A percentile compares a stretch with the other conserved stretches of the same genome.
phyloP scores from a whole-genome alignment of 2,329 filamentous ascomycete species.

The Aotearoamyces nothofagi region DNA sequence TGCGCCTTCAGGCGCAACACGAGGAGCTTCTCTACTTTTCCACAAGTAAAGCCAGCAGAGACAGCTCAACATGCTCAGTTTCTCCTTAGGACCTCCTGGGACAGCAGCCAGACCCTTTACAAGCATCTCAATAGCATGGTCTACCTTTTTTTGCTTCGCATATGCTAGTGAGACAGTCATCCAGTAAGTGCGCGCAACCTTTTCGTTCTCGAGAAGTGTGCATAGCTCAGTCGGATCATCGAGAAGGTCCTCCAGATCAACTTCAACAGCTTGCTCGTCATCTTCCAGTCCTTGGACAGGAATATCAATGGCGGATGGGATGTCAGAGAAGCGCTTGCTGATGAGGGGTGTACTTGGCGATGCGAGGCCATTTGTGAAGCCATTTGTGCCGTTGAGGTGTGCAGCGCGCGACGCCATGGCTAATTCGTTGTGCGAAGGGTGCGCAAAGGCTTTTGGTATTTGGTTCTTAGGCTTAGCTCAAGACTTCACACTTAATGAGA shows the following conservation, averaged over 20 bases:
- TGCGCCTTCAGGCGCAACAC: constrained; percentile 47
- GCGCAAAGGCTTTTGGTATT: no score
- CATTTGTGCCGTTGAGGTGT: neutral
- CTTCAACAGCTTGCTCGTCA: constrained; percentile 65
- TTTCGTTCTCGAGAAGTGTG: constrained; percentile 86
- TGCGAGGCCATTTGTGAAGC: constrained; percentile 3
- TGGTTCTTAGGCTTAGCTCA: no score
- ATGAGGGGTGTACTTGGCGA: constrained; percentile 11
- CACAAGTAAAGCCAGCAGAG: constrained; percentile 58
- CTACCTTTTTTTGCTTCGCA: constrained; percentile 86
- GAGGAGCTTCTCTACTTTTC: constrained; percentile 53
- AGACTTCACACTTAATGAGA: no score
- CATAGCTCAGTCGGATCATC: constrained; percentile 94
- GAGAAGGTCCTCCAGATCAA: constrained; percentile 78
- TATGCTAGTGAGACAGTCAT: constrained; percentile 96
- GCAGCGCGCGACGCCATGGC: neutral
- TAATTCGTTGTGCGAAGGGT: no score
- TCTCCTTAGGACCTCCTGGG: constrained; percentile 46
- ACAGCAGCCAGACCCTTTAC: constrained; percentile 48
- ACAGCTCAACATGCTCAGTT: constrained; percentile 48
- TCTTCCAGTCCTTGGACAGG: constrained; percentile 45
- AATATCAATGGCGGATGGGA: constrained; percentile 50
- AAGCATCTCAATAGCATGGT: constrained; percentile 63
- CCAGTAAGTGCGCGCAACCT: constrained; percentile 85
- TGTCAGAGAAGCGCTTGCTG: constrained; percentile 41